Base-by-base conservation (phyloP, 2,329 filamentous ascomycete species). In the Exophiala mesophila region DNA sequence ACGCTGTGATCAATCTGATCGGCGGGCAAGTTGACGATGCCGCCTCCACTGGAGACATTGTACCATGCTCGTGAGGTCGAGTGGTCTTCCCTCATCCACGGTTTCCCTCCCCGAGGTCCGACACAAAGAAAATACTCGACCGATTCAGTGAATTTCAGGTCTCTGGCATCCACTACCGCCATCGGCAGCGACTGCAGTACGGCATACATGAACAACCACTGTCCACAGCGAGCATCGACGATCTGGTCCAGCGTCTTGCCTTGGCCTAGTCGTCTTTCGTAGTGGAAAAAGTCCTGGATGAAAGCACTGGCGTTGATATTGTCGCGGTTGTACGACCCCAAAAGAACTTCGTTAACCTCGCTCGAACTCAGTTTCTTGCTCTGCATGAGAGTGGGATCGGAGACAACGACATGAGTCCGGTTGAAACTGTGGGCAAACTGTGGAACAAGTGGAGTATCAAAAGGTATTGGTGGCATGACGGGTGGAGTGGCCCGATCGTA, bases 401-500 rank as follows among this genome's bases (percentile, higher is more conserved):
- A 61, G 15, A 85, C 76, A 21, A 87, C 71, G 1, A 73, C 73
- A 31, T 80, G 83, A 29, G 78, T 73, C 42, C 82, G 73, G 13
- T 88, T 73, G 40, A 56, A 56, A 42, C 50, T 53, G 1, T 78
- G 70, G 21, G 74, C 72, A 55, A 94, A 74, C 1, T 74, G 76
- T 1, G 90, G 90, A 17, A 94, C 65, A 52, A 82, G 76, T 2
- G 92, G 90, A 3, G 87, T 72, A 59, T 97, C 90, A 58, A 90
- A 97, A 0, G 92, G 90, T 41, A 97, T 80, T 0, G 90, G 88
- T 1, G 92, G 92, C 45, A 90, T 78, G 1, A 97, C 88, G 0
- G 92, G 92, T 1, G 90, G 88, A 10, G 83, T 86, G 6, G 85
- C 90, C 46, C 84, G 80, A 60, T 98, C 92, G 58, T 88, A 96